Percentiles rank a stretch among this genome's conserved stretches.
Evolutionary conservation across 148 eudicot genomes (phyloP).

Genomic region (Rhododendron simsii): DNA sequence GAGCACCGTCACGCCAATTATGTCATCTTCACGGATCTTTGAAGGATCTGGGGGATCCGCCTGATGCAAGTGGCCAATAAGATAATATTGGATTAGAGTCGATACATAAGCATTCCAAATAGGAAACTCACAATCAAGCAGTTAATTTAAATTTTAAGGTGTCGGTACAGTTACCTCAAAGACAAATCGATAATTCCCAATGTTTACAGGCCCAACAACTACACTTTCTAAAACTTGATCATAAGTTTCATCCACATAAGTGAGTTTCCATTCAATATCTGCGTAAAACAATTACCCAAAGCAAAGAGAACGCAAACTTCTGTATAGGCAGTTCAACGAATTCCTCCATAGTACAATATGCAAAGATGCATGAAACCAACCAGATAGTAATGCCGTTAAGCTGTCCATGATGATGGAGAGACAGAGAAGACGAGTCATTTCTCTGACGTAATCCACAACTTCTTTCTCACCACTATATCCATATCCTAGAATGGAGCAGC

Average conservation of each 20-base stretch:
- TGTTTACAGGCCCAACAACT: slow-evolving; percentile 90
- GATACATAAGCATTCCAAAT: not conserved
- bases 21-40: slow-evolving; percentile 84
- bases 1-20: slow-evolving; percentile 86
- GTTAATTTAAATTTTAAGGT: not conserved
- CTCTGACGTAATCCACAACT: slow-evolving; percentile 25
- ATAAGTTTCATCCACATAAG: slow-evolving; percentile 87
- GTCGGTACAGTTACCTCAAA: slow-evolving; percentile 46
- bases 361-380: slow-evolving; percentile 12
- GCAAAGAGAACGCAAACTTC: not conserved
- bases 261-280: slow-evolving; percentile 99
- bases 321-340: no score
- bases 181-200: slow-evolving; percentile 90
- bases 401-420: slow-evolving; percentile 25
- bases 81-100: not conserved
- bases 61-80: slow-evolving; percentile 26
- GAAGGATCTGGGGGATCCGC: slow-evolving; percentile 93
- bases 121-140: not conserved
- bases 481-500: slow-evolving; percentile 33
- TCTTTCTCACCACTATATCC: slow-evolving; percentile 34
- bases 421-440: slow-evolving; percentile 34
- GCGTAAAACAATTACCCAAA: not conserved
- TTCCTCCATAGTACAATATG: not conserved
- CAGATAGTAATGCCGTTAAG: slow-evolving; percentile 34
- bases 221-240: slow-evolving; percentile 93